Evolutionary conservation across 345 rosid genomes (phyloP), one percentile per base, ranked within the genome.

Genomic region (Eucalyptus globulus): DNA sequence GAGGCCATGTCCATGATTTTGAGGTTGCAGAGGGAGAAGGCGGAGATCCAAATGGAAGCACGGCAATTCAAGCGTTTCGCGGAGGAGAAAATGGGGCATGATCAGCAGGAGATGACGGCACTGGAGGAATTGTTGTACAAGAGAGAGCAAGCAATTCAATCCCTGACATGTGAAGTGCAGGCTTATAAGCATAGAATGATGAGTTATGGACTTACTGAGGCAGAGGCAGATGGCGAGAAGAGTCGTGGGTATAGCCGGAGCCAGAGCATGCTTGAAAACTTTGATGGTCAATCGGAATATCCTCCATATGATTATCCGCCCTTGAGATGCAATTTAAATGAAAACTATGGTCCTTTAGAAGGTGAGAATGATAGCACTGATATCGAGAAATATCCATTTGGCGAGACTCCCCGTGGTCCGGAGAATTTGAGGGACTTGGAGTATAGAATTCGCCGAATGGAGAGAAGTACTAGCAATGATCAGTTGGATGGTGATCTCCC

Each of bases 1-100:
- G 99, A 98, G 93, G 98, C 99, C 6, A 98, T 98, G 99, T 97
- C 98, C 15, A 98, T 98, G 99, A 98, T 98, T 89, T 65, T 97
- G 93, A 96, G 95, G 93, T 90, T 98, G 93, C 99, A 98, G 93
- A 96, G 96, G 91, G 99, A 98, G 92, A 98, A 98, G 93, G 99
- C 99, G 2, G 99, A 97, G 90, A 91, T 94, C 60, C 97, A 96
- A 88, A 98, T 98, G 99, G 99, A 98, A 88, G 91, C 97, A 17
- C 91, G 97, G 81, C 99, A 98, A 90, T 98, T 97, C 89, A 97
- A 96, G 93, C 97, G 97, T 6, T 96, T 95, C 86, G 94, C 94
- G 0, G 99, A 97, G 94, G 99, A 97, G 94, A 98, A 94, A 91
- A 96, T 95, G 96, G 96, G 94, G 34, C 99, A 97, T 93, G 99